Conservation (phyloP, 2,329 filamentous ascomycete species). For the Alternaria infectoria region DNA sequence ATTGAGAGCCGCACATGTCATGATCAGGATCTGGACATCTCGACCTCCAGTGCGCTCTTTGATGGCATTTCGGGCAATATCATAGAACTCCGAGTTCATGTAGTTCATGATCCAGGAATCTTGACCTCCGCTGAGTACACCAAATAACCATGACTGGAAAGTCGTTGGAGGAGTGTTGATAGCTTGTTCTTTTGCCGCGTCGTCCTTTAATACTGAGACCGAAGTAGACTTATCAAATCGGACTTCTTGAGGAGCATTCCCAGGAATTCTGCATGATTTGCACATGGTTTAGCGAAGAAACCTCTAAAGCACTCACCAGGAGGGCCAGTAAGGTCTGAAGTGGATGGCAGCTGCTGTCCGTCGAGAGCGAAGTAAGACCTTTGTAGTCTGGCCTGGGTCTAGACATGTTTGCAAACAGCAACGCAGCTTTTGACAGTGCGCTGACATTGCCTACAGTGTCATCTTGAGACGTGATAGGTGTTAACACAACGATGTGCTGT, state of each 20-base stretch:
- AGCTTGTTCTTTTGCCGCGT: neutral
- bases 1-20: slow-evolving; percentile 3
- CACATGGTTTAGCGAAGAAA: neutral
- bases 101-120: slow-evolving; percentile 5
- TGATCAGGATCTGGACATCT: slow-evolving; percentile 2
- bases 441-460: neutral
- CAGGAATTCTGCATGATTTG: neutral
- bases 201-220: neutral
- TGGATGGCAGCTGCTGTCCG: neutral
- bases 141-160: slow-evolving; percentile 9
- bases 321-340: neutral
- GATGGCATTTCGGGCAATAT: neutral
- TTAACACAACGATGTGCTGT: neutral
- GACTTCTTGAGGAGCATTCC: neutral
- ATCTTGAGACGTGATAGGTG: neutral
- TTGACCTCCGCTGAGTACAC: neutral
- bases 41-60: neutral
- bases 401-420: neutral
- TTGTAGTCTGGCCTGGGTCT: neutral
- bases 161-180: neutral
- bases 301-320: neutral
- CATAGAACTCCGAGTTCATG: slow-evolving; percentile 4
- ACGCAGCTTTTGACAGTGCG: neutral
- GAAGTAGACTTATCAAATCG: neutral
- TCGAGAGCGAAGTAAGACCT: neutral